Evolutionary conservation across 1,284 basidiomycete species (phyloP).

Genomic region (Sanghuangporus sanghuang): DNA sequence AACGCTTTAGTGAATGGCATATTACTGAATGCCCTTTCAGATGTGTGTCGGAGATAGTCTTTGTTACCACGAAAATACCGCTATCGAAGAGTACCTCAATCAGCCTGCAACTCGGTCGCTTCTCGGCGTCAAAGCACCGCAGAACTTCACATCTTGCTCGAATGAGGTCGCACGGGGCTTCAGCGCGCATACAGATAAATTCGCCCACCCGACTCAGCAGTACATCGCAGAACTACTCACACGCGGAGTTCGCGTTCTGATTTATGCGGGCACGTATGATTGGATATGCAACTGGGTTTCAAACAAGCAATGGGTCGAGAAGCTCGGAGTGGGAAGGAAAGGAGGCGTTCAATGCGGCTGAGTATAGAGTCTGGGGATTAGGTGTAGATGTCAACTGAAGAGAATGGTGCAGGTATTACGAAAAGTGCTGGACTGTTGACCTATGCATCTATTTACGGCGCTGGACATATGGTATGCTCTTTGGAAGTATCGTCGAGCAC

Average conservation of each 20-base stretch:
- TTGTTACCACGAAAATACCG: conserved; percentile 50
- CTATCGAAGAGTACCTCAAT: conserved; percentile 52
- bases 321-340: conserved; percentile 68
- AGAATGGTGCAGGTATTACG: conserved; percentile 35
- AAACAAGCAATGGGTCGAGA: conserved; percentile 70
- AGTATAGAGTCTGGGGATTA: conserved; percentile 58
- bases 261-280: conserved; percentile 77
- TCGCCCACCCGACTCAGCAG: conserved; percentile 49
- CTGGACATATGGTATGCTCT: conserved; percentile 68
- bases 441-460: conserved; percentile 58
- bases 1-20: conserved; percentile 8
- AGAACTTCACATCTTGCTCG: conserved; percentile 57
- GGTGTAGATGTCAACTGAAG: conserved; percentile 24
- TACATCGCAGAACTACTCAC: conserved; percentile 73
- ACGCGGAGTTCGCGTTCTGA: conserved; percentile 63
- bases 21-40: conserved; percentile 26
- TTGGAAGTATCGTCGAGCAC: background rate
- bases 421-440: conserved; percentile 58
- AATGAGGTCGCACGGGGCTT: conserved; percentile 43
- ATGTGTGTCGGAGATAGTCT: conserved; percentile 45
- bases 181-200: conserved; percentile 53
- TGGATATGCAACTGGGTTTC: conserved; percentile 79
- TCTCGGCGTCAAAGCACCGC: conserved; percentile 53
- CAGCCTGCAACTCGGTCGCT: conserved; percentile 45
- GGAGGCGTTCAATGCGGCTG: conserved; percentile 42